Base-by-base conservation (phyloP, 2,329 filamentous ascomycete species). In the Trichoderma gracile region DNA sequence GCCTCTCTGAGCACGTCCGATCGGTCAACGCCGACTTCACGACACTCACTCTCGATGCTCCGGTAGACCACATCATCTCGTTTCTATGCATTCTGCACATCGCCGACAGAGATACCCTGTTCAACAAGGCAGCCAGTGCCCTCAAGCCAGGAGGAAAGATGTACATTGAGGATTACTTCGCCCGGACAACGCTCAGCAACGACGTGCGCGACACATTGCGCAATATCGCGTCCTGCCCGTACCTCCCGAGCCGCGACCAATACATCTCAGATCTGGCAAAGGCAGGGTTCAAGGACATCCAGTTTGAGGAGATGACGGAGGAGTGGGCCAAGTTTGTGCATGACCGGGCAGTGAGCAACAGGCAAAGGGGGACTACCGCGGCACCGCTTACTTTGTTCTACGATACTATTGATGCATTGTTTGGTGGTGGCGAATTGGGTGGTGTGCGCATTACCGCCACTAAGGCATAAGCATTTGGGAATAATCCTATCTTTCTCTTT, bases 11-110 rank as follows among this genome's bases (percentile, higher is more conserved):
- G 14, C 9, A 45, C 17, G 56, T 59, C 8, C 56, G 21, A 45
- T 59, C 56, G 3, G 45, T 59, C 30, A 59, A 59, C 7, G 56
- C 56, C 10, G 56, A 59, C 21, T 59, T 59, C 40, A 59, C 45
- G n/a, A 42, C 38, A 3, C 56, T 59, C 3, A 27, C 30, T 1
- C 0, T 59, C 2, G 45, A 59, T 49, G 15, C 17, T 6, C 56
- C 45, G 17, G 56, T 59, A 17, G 56, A 59, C 56, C 40, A 59
- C 30, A 50, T 59, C 5, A 19, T 59, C 30, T 59, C 56, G 2
- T 59, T 59, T 15, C 4, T 59, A 6, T 59, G 56, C 45, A 59
- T 59, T 50, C 30, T 59, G 8, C 56, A 59, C 17, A 59, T 59
- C 21, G 19, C 56, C 15, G 45, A 59, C 6, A 59, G 56, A 2